These are phyloP conservation scores for Wickerhamomyces bisporus DNA, from an alignment of 805 yeast genomes.

Conservation along the genomic window DNA sequence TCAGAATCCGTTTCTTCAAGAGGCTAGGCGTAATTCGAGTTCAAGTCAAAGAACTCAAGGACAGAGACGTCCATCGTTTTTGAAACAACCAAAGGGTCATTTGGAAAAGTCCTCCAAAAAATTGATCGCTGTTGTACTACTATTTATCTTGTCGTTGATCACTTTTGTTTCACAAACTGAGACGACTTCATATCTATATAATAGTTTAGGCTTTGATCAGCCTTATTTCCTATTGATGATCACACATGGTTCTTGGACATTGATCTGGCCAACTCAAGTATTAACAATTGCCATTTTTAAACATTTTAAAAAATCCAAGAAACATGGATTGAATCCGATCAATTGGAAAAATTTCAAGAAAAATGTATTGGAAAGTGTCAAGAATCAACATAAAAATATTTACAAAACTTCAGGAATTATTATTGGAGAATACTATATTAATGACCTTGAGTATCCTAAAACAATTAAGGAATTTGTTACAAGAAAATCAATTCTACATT, in stretches of 20 bases:
- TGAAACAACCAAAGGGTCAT: constrained; percentile 7
- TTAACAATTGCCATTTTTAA: constrained; percentile 42
- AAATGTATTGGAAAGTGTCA: constrained; percentile 32
- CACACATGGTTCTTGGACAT: constrained; percentile 77
- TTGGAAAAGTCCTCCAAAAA: constrained; percentile 22
- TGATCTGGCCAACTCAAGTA: constrained; percentile 68
- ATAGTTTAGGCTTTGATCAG: constrained; percentile 49
- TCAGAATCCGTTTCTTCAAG: too few species aligned
- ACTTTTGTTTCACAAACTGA: constrained; percentile 81
- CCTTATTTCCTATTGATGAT: constrained; percentile 62
- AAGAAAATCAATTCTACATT: constrained; percentile 28
- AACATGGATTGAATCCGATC: constrained; percentile 8
- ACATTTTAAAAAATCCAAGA: constrained; percentile 27
- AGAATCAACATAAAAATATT: constrained; percentile 38
- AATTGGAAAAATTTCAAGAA: constrained; percentile 10
- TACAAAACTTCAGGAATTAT: constrained; percentile 28
- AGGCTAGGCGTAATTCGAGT: too few species aligned
- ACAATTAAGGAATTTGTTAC: constrained; percentile 8
- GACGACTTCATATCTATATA: constrained; percentile 64
- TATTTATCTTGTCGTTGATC: constrained; percentile 44
- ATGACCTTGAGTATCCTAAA: constrained; percentile 15
- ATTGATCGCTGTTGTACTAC: constrained; percentile 38
- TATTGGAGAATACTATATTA: constrained; percentile 9
- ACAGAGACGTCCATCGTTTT: too few species aligned
- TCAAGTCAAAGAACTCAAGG: too few species aligned